phyloP scores from a whole-genome alignment of 2,329 filamentous ascomycete species.

The Monosporascus sp. region DNA sequence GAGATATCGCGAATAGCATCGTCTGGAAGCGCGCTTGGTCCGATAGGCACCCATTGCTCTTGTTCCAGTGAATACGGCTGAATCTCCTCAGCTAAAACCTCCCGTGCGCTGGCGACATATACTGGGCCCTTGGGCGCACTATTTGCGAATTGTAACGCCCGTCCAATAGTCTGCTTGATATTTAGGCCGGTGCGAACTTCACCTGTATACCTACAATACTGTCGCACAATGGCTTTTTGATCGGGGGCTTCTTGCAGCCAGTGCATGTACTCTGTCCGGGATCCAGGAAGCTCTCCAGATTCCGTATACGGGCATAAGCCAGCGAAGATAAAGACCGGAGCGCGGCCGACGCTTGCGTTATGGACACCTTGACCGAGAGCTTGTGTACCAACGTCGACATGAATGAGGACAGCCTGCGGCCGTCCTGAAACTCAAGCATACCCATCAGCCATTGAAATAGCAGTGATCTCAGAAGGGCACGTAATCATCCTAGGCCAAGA shows the following conservation, averaged over 20 bases:
- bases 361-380: constrained; percentile 67
- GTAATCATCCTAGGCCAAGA: constrained; percentile 64
- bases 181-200: constrained; percentile 70
- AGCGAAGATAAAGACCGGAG: constrained; percentile 68
- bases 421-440: constrained; percentile 62
- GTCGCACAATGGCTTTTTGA: constrained; percentile 65
- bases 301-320: constrained; percentile 68
- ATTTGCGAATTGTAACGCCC: constrained; percentile 65
- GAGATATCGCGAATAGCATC: constrained; percentile 38
- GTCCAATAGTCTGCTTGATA: constrained; percentile 69
- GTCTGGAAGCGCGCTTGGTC: constrained; percentile 20
- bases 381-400: no score
- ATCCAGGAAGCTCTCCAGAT: constrained; percentile 65
- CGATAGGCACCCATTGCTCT: constrained; percentile 18
- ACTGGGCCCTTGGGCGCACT: constrained; percentile 65
- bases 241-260: constrained; percentile 76
- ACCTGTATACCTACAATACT: constrained; percentile 66
- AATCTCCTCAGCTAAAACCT: constrained; percentile 64
- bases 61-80: constrained; percentile 16
- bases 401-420: no score
- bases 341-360: constrained; percentile 65
- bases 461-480: constrained; percentile 60
- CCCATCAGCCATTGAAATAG: constrained; percentile 71
- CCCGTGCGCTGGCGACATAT: constrained; percentile 60
- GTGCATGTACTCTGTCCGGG: constrained; percentile 70